phyloP scores from a whole-genome alignment of 306 rosid species.

The Mucuna pruriens region DNA sequence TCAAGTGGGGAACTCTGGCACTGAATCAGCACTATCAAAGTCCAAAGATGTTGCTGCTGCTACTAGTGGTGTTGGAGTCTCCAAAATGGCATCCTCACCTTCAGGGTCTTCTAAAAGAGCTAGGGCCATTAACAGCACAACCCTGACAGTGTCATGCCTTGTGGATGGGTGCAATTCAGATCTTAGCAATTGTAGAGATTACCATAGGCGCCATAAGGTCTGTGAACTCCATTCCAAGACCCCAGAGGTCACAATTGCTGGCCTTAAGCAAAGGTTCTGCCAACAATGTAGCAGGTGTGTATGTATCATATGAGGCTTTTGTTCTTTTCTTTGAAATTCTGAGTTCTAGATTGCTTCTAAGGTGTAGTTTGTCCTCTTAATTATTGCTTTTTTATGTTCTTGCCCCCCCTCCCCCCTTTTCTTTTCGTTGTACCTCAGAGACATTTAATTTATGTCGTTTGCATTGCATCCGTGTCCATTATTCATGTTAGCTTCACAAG shows the following conservation, averaged over 20 bases:
- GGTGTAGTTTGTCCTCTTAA: constrained; percentile 1
- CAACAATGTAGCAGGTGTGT: constrained; percentile 59
- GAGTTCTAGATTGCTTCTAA: constrained; percentile 22
- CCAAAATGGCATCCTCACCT: constrained; percentile 50
- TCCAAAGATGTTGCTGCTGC: constrained; percentile 54
- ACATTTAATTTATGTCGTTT: not conserved
- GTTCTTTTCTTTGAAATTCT: not conserved
- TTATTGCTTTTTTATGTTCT: not conserved
- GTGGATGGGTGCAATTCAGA: constrained; percentile 83
- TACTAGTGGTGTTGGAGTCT: constrained; percentile 36
- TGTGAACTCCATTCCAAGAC: constrained; percentile 83
- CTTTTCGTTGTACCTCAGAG: not conserved
- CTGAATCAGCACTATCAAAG: constrained; percentile 30
- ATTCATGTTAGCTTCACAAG: constrained; percentile 42
- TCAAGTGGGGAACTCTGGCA: constrained; percentile 56
- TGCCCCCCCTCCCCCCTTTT: not conserved
- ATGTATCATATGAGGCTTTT: not conserved
- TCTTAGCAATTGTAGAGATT: constrained; percentile 78
- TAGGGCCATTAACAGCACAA: constrained; percentile 45
- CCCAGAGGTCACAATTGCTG: constrained; percentile 66
- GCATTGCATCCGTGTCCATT: constrained; percentile 27
- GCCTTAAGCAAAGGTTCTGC: constrained; percentile 68
- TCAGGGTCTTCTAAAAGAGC: constrained; percentile 62
- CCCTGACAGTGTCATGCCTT: constrained; percentile 57
- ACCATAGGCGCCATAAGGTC: constrained; percentile 78